A percentile compares a stretch with the other conserved stretches of the same genome.
Conservation (phyloP, 257 asterid species). For the Solanum dulcamara region DNA sequence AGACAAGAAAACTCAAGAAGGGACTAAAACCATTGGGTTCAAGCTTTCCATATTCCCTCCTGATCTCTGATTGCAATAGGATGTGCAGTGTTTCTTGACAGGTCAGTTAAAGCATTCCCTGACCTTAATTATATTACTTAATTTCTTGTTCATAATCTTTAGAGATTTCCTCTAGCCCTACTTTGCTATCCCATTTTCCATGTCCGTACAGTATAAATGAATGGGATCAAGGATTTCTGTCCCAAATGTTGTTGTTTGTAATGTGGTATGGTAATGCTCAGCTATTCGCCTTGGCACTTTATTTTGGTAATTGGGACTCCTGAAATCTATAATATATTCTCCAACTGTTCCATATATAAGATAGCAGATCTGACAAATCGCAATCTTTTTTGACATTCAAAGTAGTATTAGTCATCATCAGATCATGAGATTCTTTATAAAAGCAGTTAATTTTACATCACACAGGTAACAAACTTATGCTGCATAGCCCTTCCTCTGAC, state of each 20-base stretch:
- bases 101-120: neutral
- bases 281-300: no score
- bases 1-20: neutral
- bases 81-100: neutral
- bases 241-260: no score
- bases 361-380: neutral
- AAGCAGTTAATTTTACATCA: no score
- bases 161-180: neutral
- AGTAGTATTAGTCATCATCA: neutral
- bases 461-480: no score
- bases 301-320: no score
- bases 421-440: no score
- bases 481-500: no score
- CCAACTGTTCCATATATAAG: neutral
- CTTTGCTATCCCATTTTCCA: neutral
- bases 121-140: neutral
- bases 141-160: neutral
- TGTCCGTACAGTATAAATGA: no score
- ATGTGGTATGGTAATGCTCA: no score
- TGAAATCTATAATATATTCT: no score
- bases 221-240: no score
- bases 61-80: neutral
- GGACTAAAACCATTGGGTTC: neutral
- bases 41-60: neutral
- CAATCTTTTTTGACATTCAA: neutral